Evolutionary conservation across 2,329 filamentous ascomycete species (phyloP).

Genomic region (Graphilbum fragrans): DNA sequence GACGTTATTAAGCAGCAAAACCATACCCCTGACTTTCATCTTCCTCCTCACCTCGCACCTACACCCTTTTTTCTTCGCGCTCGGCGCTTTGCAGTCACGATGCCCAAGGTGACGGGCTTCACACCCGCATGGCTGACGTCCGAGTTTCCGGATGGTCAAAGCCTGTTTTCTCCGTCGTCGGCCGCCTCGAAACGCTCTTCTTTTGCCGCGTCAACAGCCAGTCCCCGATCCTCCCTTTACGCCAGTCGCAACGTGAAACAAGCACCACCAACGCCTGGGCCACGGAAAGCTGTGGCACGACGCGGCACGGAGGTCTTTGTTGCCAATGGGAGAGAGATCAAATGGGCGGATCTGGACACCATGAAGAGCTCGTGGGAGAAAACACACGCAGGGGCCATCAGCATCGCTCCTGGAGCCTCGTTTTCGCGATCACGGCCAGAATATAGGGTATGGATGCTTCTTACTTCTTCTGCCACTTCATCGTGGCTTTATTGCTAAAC

Average conservation of each 20-base stretch:
- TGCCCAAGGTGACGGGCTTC: slow-evolving; percentile 80
- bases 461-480: neutral
- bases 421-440: slow-evolving; percentile 19
- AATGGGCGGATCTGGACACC: slow-evolving; percentile 76
- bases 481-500: neutral
- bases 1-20: too few relatives aligned
- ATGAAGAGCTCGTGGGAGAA: slow-evolving; percentile 53
- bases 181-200: slow-evolving; percentile 19
- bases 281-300: slow-evolving; percentile 59
- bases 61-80: slow-evolving; percentile 3
- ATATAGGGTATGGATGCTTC: slow-evolving; percentile 30
- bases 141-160: slow-evolving; percentile 62
- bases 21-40: too few relatives aligned
- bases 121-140: slow-evolving; percentile 73
- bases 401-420: too few relatives aligned
- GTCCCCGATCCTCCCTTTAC: slow-evolving; percentile 2
- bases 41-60: neutral
- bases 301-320: slow-evolving; percentile 82
- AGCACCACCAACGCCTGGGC: slow-evolving; percentile 25
- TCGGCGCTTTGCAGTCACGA: slow-evolving; percentile 24
- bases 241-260: slow-evolving; percentile 29
- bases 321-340: slow-evolving; percentile 76
- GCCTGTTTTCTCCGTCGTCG: slow-evolving; percentile 52
- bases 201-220: slow-evolving; percentile 20
- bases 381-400: too few relatives aligned